A percentile compares a stretch with the other conserved stretches of the same genome.
These are phyloP conservation scores for Emericellopsis cladophorae DNA, from an alignment of 2,329 filamentous ascomycete species.

Conservation along the genomic window DNA sequence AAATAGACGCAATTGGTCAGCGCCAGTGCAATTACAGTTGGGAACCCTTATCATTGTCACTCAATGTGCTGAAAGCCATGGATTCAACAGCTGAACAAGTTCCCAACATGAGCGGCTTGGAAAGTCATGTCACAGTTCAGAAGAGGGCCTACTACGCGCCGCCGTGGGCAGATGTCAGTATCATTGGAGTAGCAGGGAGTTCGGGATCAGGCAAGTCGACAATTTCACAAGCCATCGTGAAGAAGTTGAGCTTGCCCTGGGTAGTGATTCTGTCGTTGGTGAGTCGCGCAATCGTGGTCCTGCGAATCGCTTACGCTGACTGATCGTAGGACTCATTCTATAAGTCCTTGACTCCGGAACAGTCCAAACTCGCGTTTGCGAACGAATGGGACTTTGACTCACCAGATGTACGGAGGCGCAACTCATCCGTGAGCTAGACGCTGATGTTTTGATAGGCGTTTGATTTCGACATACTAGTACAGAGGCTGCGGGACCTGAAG, in stretches of 20 bases:
- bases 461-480: slow-evolving; percentile 81
- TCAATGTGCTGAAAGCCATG: too few relatives aligned
- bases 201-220: slow-evolving; percentile 94
- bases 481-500: slow-evolving; percentile 73
- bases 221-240: slow-evolving; percentile 81
- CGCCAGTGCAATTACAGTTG: too few relatives aligned
- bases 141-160: slow-evolving; percentile 70
- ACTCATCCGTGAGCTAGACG: background rate
- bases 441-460: slow-evolving; percentile 44
- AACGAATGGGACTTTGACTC: slow-evolving; percentile 97
- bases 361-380: slow-evolving; percentile 67
- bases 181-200: slow-evolving; percentile 91
- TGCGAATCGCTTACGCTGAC: background rate
- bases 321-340: slow-evolving; percentile 79
- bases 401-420: slow-evolving; percentile 43
- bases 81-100: background rate
- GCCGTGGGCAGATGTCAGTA: slow-evolving; percentile 91
- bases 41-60: too few relatives aligned
- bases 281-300: slow-evolving; percentile 13
- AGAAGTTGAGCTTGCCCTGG: slow-evolving; percentile 85
- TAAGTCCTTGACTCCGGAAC: slow-evolving; percentile 69
- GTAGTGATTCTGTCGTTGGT: slow-evolving; percentile 97
- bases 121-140: slow-evolving; percentile 35
- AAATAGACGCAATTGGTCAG: too few relatives aligned
- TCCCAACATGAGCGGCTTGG: slow-evolving; percentile 14